phyloP scores from a whole-genome alignment of 2,329 filamentous ascomycete genomes.

The Hypocrella siamensis region DNA sequence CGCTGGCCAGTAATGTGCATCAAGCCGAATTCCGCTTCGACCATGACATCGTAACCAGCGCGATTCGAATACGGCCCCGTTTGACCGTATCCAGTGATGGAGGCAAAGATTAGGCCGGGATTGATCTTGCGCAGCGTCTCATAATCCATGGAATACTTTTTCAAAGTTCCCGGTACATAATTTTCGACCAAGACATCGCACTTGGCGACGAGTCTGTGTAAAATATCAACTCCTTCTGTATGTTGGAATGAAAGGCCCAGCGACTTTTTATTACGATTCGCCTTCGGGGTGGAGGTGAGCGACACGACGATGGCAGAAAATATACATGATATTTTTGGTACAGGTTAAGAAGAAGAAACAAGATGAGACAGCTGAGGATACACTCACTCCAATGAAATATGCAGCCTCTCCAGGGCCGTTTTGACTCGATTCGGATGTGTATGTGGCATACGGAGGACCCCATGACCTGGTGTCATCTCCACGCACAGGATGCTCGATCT shows the following conservation, averaged over 20 bases:
- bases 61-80: constrained; percentile 77
- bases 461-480: constrained; percentile 93
- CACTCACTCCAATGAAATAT: constrained; percentile 74
- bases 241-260: constrained; percentile 83
- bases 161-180: constrained; percentile 77
- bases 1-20: constrained; percentile 95
- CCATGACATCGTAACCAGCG: constrained; percentile 98
- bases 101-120: constrained; percentile 78
- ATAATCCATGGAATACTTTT: constrained; percentile 87
- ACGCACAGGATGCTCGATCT: constrained; percentile 81
- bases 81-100: constrained; percentile 93
- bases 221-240: constrained; percentile 64
- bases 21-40: constrained; percentile 91
- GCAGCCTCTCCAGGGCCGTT: constrained; percentile 78
- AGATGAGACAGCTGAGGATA: neutral
- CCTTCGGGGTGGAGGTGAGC: constrained; percentile 31
- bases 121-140: constrained; percentile 68
- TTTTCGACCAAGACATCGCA: constrained; percentile 95
- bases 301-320: too few relatives aligned
- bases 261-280: constrained; percentile 95
- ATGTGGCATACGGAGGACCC: constrained; percentile 86
- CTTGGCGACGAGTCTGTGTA: constrained; percentile 69
- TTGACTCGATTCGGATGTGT: constrained; percentile 41
- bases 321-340: too few relatives aligned
- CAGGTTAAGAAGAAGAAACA: constrained; percentile 1